Conservation (phyloP, 2,329 filamentous ascomycete genomes). For the Diaporthe sp. region DNA sequence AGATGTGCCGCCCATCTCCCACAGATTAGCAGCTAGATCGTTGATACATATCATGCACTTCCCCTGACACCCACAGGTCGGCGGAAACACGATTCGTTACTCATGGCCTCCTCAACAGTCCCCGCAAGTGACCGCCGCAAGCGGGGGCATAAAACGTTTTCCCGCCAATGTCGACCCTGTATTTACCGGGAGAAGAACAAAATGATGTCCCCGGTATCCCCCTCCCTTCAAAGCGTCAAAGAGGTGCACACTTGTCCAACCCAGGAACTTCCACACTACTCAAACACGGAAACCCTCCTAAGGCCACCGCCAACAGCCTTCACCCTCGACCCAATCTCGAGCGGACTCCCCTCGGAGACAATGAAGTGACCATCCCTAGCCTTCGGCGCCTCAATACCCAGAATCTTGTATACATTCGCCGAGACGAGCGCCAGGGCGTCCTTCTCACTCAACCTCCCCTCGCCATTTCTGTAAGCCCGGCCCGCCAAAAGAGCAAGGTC, state of each 20-base stretch:
- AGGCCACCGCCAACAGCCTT: slow-evolving; percentile 64
- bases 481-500: slow-evolving; percentile 72
- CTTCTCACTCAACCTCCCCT: slow-evolving; percentile 64
- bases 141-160: too few species aligned
- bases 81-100: too few species aligned
- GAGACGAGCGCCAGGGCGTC: slow-evolving; percentile 70
- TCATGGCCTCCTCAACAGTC: too few species aligned
- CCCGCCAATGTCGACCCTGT: too few species aligned
- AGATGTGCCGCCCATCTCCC: too few species aligned
- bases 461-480: slow-evolving; percentile 68
- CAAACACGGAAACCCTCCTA: slow-evolving; percentile 53
- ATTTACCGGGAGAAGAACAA: too few species aligned
- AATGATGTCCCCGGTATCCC: too few species aligned
- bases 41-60: too few species aligned
- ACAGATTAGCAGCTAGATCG: too few species aligned
- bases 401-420: slow-evolving; percentile 67
- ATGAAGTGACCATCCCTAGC: slow-evolving; percentile 63
- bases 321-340: slow-evolving; percentile 69
- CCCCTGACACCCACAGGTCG: too few species aligned
- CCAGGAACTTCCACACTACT: slow-evolving; percentile 13
- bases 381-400: slow-evolving; percentile 59
- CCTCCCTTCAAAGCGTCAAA: not conserved
- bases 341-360: slow-evolving; percentile 72
- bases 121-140: too few species aligned
- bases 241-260: not conserved